These are phyloP conservation scores for Bidens hawaiensis DNA, from an alignment of 140 eudicot genomes.

Conservation along the genomic window DNA sequence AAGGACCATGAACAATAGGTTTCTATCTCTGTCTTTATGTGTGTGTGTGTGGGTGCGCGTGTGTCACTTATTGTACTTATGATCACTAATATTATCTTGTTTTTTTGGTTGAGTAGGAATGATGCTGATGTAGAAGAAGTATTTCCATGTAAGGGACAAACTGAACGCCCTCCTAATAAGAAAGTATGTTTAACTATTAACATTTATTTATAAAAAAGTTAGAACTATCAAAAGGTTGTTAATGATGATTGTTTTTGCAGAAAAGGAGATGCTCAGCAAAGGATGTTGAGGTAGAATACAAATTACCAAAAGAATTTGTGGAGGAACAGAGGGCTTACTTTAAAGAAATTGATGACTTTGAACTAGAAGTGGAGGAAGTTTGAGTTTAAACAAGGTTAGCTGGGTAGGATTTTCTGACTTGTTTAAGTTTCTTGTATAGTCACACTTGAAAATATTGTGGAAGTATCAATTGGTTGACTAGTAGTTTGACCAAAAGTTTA, in stretches of 20 bases:
- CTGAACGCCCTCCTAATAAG: slow-evolving; percentile 52
- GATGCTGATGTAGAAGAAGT: slow-evolving; percentile 25
- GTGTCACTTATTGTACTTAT: neutral
- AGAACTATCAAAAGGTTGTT: neutral
- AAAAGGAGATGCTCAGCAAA: slow-evolving; percentile 27
- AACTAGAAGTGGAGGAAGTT: slow-evolving; percentile 67
- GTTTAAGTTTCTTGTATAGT: slow-evolving; percentile 26
- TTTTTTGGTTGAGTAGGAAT: slow-evolving; percentile 30
- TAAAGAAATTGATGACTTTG: slow-evolving; percentile 76
- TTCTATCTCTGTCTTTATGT: neutral
- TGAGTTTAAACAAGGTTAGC: slow-evolving; percentile 24
- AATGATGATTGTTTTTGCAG: slow-evolving; percentile 32
- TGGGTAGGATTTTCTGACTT: slow-evolving; percentile 16
- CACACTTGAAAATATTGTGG: slow-evolving; percentile 3
- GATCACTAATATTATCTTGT: neutral
- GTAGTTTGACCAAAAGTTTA: slow-evolving; percentile 9
- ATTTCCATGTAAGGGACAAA: slow-evolving; percentile 25
- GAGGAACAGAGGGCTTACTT: slow-evolving; percentile 72
- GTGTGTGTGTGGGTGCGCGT: too few species aligned
- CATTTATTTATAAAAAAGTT: slow-evolving; percentile 1
- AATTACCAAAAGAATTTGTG: slow-evolving; percentile 59
- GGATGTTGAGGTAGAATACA: slow-evolving; percentile 19
- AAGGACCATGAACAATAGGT: slow-evolving; percentile 32
- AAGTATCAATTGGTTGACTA: neutral
- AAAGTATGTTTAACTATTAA: slow-evolving; percentile 45